Percentiles rank a stretch among this genome's conserved stretches.
Evolutionary conservation across 805 yeast genomes (phyloP).

Genomic region (Wickerhamiella kazuoi): DNA sequence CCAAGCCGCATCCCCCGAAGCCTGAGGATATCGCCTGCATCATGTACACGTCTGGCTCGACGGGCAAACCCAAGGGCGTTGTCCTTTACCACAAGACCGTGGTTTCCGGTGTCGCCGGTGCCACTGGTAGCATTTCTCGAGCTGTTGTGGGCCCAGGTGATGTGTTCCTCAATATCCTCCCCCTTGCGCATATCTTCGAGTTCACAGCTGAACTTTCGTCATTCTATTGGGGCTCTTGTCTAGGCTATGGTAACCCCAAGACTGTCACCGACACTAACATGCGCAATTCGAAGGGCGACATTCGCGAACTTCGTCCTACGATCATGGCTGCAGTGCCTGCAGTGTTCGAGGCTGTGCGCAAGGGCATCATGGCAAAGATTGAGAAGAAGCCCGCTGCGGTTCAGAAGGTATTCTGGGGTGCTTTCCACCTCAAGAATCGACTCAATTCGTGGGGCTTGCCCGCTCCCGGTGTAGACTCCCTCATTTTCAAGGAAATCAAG

Average conservation of each 20-base stretch:
- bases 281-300: slow-evolving; percentile 75
- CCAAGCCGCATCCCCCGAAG: slow-evolving; percentile 29
- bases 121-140: slow-evolving; percentile 41
- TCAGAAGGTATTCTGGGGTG: slow-evolving; percentile 80
- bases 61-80: slow-evolving; percentile 77
- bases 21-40: slow-evolving; percentile 52
- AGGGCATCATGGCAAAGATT: slow-evolving; percentile 73
- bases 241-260: slow-evolving; percentile 87
- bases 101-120: slow-evolving; percentile 77
- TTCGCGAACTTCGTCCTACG: slow-evolving; percentile 74
- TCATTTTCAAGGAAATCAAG: slow-evolving; percentile 73
- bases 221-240: slow-evolving; percentile 75
- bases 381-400: slow-evolving; percentile 41
- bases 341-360: slow-evolving; percentile 90
- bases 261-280: slow-evolving; percentile 71
- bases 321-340: slow-evolving; percentile 98
- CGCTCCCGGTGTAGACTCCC: slow-evolving; percentile 51
- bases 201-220: slow-evolving; percentile 63
- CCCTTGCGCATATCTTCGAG: slow-evolving; percentile 93
- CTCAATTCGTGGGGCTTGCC: slow-evolving; percentile 55
- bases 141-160: slow-evolving; percentile 37
- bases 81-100: slow-evolving; percentile 48
- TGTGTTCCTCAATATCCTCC: slow-evolving; percentile 72
- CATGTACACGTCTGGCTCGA: slow-evolving; percentile 79
- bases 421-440: slow-evolving; percentile 54